Percentiles rank a stretch among this genome's conserved stretches.
phyloP scores from a whole-genome alignment of 257 asterid genomes.

The Eustoma russellianum region DNA sequence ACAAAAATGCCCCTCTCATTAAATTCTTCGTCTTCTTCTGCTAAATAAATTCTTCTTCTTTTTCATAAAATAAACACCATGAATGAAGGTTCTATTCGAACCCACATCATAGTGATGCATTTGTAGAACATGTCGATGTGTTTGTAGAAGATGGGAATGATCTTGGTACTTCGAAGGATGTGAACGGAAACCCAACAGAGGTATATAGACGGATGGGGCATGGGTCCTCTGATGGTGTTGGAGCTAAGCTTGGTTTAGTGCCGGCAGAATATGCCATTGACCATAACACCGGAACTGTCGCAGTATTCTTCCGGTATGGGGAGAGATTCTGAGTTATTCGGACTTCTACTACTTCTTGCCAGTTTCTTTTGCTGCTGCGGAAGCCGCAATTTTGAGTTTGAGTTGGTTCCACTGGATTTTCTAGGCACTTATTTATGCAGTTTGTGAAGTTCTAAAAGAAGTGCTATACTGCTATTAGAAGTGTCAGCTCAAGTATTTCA shows the following conservation, averaged over 20 bases:
- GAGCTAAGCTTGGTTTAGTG: slow-evolving; percentile 82
- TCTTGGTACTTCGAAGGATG: slow-evolving; percentile 87
- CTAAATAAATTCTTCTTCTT: too few relatives aligned
- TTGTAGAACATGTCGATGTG: slow-evolving; percentile 65
- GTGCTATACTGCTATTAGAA: too few relatives aligned
- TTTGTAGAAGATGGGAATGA: slow-evolving; percentile 96
- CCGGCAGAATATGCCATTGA: slow-evolving; percentile 93
- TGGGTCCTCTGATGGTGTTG: slow-evolving; percentile 89
- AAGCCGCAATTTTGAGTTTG: slow-evolving; percentile 15
- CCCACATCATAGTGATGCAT: too few relatives aligned
- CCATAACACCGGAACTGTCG: slow-evolving; percentile 88
- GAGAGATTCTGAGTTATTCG: slow-evolving; percentile 60
- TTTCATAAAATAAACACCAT: too few relatives aligned
- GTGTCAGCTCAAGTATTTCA: too few relatives aligned
- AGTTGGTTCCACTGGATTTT: slow-evolving; percentile 3
- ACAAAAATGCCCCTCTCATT: too few relatives aligned
- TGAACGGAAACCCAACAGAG: slow-evolving; percentile 95
- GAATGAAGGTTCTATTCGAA: too few relatives aligned
- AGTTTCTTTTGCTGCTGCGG: slow-evolving; percentile 9
- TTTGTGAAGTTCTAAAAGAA: too few relatives aligned
- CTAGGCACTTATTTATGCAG: too few relatives aligned
- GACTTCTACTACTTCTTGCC: neutral
- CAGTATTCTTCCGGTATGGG: slow-evolving; percentile 83
- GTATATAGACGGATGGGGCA: slow-evolving; percentile 85
- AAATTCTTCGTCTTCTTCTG: too few relatives aligned